Percentiles rank a stretch among this genome's conserved stretches.
These are phyloP conservation scores for Colletotrichum sidae DNA, from an alignment of 2,329 filamentous ascomycete genomes.

Conservation along the genomic window DNA sequence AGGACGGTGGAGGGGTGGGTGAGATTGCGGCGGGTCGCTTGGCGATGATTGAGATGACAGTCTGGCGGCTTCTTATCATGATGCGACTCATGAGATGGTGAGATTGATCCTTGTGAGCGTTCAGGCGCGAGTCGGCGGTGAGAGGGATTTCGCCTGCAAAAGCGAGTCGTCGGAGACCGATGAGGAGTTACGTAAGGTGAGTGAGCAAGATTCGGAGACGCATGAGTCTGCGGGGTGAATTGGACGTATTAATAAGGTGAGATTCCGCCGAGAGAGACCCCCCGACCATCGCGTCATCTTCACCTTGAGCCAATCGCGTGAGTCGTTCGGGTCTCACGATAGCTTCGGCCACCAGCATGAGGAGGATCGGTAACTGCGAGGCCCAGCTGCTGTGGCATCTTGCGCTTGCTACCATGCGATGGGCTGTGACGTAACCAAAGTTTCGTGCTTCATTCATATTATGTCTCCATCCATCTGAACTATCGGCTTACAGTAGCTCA, in stretches of 20 bases:
- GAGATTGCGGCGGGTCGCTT: slow-evolving; percentile 5
- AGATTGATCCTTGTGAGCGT: background rate
- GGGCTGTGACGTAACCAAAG: too few species aligned
- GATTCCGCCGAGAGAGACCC: too few species aligned
- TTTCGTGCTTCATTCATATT: too few species aligned
- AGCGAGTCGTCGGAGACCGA: slow-evolving; percentile 15
- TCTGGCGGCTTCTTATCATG: slow-evolving; percentile 7
- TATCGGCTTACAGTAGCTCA: background rate
- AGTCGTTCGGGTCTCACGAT: too few species aligned
- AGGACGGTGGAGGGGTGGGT: background rate
- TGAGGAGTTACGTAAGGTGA: slow-evolving; percentile 23
- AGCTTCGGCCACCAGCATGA: too few species aligned
- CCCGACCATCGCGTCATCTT: too few species aligned
- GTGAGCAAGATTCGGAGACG: background rate
- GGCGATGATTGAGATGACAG: background rate
- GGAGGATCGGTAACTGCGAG: too few species aligned
- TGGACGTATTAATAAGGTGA: slow-evolving; percentile 11
- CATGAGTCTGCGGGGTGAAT: slow-evolving; percentile 17
- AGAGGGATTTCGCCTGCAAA: background rate
- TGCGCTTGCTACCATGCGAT: too few species aligned
- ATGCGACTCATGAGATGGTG: background rate
- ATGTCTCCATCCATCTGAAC: too few species aligned
- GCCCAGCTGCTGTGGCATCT: too few species aligned
- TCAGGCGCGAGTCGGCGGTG: background rate
- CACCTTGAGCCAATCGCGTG: too few species aligned